Percentiles rank a stretch among this genome's conserved stretches.
Conservation (phyloP, 73 alveolate species). For the Uronychia setigera region DNA sequence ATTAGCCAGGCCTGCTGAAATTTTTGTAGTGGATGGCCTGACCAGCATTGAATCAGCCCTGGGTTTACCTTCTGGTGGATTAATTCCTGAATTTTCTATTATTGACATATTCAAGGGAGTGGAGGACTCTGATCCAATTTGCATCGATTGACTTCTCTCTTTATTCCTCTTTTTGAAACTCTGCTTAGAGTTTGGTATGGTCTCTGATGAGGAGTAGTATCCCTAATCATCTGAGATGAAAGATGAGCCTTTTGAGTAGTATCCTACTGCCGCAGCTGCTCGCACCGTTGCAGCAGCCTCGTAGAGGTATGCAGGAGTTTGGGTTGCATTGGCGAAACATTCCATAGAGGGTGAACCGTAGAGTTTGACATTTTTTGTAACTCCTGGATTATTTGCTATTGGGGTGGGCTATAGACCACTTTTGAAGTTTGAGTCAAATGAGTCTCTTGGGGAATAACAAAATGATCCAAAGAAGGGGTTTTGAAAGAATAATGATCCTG, state of each 20-base stretch:
- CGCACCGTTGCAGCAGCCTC: neutral
- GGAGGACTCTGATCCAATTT: neutral
- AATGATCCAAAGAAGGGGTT: too few species aligned
- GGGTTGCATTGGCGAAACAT: too few species aligned
- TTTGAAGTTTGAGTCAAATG: too few species aligned
- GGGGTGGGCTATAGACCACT: too few species aligned
- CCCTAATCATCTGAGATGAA: neutral
- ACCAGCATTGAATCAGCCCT: neutral
- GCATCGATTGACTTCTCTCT: neutral
- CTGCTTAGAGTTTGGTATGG: neutral
- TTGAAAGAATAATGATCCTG: too few species aligned
- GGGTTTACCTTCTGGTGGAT: neutral
- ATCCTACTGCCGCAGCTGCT: conserved; percentile 1
- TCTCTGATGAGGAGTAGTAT: neutral
- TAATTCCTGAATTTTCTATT: neutral
- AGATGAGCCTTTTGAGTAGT: neutral
- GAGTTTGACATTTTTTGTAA: too few species aligned
- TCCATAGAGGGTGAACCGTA: too few species aligned
- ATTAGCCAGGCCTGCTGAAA: too few species aligned
- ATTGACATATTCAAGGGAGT: neutral
- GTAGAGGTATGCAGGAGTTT: neutral
- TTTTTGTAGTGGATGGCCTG: neutral
- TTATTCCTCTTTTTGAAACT: neutral
- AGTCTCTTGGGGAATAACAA: too few species aligned
- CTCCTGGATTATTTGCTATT: too few species aligned